A percentile compares a stretch with the other conserved stretches of the same genome.
phyloP scores from a whole-genome alignment of 2,329 filamentous ascomycete species.

The Verticillium dahliae region DNA sequence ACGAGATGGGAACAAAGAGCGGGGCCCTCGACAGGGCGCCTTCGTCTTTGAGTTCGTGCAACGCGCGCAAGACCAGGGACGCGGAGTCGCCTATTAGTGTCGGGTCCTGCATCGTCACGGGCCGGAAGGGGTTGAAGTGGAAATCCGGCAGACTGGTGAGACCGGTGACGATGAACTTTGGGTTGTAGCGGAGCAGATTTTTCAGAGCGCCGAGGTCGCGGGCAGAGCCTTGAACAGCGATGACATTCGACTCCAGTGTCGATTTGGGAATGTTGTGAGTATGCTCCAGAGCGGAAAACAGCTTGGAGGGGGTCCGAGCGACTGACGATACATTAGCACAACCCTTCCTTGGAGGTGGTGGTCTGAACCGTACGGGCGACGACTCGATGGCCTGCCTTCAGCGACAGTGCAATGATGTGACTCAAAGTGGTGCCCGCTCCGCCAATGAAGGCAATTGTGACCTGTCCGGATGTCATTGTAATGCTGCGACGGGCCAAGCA shows the following conservation, averaged over 20 bases:
- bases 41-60: neutral
- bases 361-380: neutral
- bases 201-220: neutral
- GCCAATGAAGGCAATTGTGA: neutral
- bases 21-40: neutral
- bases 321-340: neutral
- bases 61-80: neutral
- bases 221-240: conserved; percentile 1
- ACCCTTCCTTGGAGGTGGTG: neutral
- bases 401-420: neutral
- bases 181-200: conserved; percentile 2
- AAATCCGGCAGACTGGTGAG: neutral
- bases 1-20: conserved; percentile 2
- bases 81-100: conserved; percentile 4
- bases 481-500: neutral
- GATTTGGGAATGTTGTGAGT: neutral
- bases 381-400: neutral
- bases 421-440: neutral
- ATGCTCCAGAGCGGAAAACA: neutral
- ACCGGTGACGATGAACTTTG: conserved; percentile 3
- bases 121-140: conserved; percentile 5
- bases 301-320: conserved; percentile 1
- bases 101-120: conserved; percentile 3
- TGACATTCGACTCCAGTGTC: neutral
- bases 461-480: neutral